phyloP scores from a whole-genome alignment of 495 filamentous ascomycete genomes.

The Xylaria palmicola region DNA sequence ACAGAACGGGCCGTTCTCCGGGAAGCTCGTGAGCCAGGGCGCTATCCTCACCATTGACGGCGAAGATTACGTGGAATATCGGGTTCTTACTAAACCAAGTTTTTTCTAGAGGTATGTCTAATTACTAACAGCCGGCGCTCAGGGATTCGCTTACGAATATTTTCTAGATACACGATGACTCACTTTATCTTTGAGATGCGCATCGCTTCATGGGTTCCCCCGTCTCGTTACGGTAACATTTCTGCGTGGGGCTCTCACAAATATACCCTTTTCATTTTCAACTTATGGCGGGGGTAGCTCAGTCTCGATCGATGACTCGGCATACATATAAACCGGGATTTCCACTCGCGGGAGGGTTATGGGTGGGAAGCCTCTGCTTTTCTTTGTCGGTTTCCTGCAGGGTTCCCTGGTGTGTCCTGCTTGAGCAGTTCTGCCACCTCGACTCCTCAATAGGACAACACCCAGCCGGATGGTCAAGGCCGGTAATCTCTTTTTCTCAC shows the following conservation, averaged over 20 bases:
- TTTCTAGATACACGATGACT: background rate
- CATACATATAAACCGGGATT: background rate
- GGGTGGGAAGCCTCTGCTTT: too few relatives aligned
- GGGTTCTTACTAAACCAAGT: conserved; percentile 53
- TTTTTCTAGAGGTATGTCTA: conserved; percentile 37
- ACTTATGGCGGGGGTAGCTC: background rate
- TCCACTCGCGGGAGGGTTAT: background rate
- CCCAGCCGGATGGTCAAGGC: too few relatives aligned
- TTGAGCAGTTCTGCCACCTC: background rate
- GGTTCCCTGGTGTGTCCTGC: too few relatives aligned
- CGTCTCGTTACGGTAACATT: background rate
- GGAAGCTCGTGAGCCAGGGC: conserved; percentile 51
- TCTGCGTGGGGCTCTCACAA: background rate
- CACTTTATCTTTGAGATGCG: background rate
- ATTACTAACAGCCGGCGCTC: background rate
- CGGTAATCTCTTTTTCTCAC: too few relatives aligned
- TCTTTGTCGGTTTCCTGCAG: too few relatives aligned
- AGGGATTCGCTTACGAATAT: background rate
- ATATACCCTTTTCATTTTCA: conserved; percentile 12
- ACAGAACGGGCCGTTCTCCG: conserved; percentile 50
- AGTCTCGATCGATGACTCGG: background rate
- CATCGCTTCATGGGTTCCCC: background rate
- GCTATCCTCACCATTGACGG: conserved; percentile 56
- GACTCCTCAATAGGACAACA: background rate
- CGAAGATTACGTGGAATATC: conserved; percentile 59